Evolutionary conservation across 768 basidiomycete species (phyloP).

Genomic region (Cystobasidium onofrii): DNA sequence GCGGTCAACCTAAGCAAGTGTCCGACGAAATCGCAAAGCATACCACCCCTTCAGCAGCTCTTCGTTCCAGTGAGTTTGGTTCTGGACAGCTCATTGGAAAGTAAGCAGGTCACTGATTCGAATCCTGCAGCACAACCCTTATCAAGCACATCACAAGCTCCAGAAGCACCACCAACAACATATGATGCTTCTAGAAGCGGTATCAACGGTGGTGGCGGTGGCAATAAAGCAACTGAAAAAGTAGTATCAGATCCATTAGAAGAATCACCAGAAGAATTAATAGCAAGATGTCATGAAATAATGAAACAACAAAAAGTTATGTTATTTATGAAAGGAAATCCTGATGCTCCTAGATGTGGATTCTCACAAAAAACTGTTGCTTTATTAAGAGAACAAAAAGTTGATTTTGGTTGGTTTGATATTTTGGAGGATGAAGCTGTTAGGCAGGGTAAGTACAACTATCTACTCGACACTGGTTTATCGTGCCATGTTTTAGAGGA

Average conservation of each 20-base stretch:
- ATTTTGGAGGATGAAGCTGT: constrained; percentile 74
- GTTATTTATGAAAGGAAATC: constrained; percentile 83
- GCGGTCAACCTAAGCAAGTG: constrained; percentile 66
- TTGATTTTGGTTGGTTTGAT: constrained; percentile 70
- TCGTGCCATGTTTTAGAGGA: neutral
- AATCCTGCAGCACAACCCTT: constrained; percentile 51
- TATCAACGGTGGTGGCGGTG: too few relatives aligned
- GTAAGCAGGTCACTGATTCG: constrained; percentile 54
- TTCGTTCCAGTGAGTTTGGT: constrained; percentile 18
- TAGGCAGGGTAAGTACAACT: constrained; percentile 65
- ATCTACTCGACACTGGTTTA: too few relatives aligned
- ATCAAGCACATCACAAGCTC: constrained; percentile 52
- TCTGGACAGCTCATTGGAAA: constrained; percentile 27
- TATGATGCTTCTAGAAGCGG: constrained; percentile 27
- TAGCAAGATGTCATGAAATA: constrained; percentile 56
- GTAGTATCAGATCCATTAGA: constrained; percentile 25
- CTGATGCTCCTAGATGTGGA: constrained; percentile 69
- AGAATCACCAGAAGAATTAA: constrained; percentile 61
- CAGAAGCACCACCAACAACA: constrained; percentile 45
- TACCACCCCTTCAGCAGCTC: constrained; percentile 32
- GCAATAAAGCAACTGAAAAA: neutral
- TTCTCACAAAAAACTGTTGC: constrained; percentile 69
- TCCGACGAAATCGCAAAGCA: constrained; percentile 59
- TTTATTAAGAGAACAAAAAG: constrained; percentile 57
- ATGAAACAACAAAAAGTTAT: constrained; percentile 68